phyloP scores from a whole-genome alignment of 805 yeast species.

The Priceomyces fermenticarens region DNA sequence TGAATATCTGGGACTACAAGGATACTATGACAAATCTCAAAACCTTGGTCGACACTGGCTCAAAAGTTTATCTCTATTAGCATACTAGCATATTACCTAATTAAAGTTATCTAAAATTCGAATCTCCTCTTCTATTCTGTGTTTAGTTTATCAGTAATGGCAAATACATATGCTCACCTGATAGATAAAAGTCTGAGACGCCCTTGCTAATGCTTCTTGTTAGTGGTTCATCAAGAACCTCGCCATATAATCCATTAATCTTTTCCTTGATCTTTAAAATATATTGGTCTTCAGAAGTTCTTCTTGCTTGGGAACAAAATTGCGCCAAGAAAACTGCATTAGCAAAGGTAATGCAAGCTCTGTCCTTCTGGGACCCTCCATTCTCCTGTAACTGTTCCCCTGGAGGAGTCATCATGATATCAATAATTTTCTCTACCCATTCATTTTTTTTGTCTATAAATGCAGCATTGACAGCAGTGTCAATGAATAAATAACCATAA shows the following conservation, averaged over 20 bases:
- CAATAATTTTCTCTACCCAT: conserved; percentile 19
- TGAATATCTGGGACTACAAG: conserved; percentile 56
- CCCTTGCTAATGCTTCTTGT: conserved; percentile 16
- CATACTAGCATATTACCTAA: conserved; percentile 1
- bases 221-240: conserved; percentile 13
- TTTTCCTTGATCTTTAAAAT: conserved; percentile 9
- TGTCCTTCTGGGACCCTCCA: conserved; percentile 1
- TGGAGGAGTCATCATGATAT: conserved; percentile 1
- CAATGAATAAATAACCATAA: conserved; percentile 20
- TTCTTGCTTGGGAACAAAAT: conserved; percentile 1
- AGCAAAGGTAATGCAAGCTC: conserved; percentile 12
- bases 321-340: conserved; percentile 21
- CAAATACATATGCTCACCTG: conserved; percentile 21
- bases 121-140: background rate
- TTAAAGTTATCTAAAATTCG: conserved; percentile 1
- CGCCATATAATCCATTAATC: background rate
- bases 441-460: conserved; percentile 28
- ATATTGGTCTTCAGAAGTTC: background rate
- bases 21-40: conserved; percentile 45
- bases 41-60: conserved; percentile 30
- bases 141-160: conserved; percentile 18
- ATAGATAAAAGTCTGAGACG: conserved; percentile 25
- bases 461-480: conserved; percentile 9
- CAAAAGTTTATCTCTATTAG: conserved; percentile 53
- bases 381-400: background rate